A percentile compares a stretch with the other conserved stretches of the same genome.
Conservation (phyloP, 768 basidiomycete species). For the Boletus sp. region DNA sequence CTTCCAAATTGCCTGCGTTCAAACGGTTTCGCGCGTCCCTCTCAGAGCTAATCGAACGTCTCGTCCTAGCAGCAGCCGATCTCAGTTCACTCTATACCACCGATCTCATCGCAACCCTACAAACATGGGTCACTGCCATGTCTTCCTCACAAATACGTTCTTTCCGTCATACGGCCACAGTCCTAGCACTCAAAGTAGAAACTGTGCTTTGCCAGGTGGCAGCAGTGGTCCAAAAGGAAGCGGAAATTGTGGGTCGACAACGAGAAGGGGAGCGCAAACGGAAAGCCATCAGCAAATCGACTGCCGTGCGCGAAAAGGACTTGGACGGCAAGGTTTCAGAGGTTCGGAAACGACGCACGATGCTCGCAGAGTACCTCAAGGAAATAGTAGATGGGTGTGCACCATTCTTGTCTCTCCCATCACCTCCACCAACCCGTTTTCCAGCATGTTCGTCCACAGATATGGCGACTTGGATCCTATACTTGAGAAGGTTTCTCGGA, state of each 20-base stretch:
- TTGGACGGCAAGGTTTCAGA: slow-evolving; percentile 77
- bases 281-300: slow-evolving; percentile 53
- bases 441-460: slow-evolving; percentile 92
- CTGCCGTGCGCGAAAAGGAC: slow-evolving; percentile 57
- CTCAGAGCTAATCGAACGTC: slow-evolving; percentile 77
- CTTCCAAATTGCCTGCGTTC: slow-evolving; percentile 81
- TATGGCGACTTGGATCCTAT: slow-evolving; percentile 94
- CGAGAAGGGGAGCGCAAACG: slow-evolving; percentile 89
- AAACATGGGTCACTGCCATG: slow-evolving; percentile 93
- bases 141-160: slow-evolving; percentile 93
- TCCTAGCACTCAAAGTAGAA: slow-evolving; percentile 84
- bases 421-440: not conserved
- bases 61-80: slow-evolving; percentile 75
- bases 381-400: slow-evolving; percentile 90
- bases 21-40: slow-evolving; percentile 85
- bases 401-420: not conserved
- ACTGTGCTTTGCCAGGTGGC: slow-evolving; percentile 88
- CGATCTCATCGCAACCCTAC: slow-evolving; percentile 76
- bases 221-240: slow-evolving; percentile 82
- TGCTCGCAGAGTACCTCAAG: slow-evolving; percentile 77
- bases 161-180: slow-evolving; percentile 94
- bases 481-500: too few relatives aligned
- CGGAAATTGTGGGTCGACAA: slow-evolving; percentile 77
- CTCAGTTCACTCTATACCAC: slow-evolving; percentile 77
- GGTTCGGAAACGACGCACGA: slow-evolving; percentile 67